These are phyloP conservation scores for Ambispora gerdemannii DNA, from an alignment of 192 early-diverging fungal species.

Conservation along the genomic window DNA sequence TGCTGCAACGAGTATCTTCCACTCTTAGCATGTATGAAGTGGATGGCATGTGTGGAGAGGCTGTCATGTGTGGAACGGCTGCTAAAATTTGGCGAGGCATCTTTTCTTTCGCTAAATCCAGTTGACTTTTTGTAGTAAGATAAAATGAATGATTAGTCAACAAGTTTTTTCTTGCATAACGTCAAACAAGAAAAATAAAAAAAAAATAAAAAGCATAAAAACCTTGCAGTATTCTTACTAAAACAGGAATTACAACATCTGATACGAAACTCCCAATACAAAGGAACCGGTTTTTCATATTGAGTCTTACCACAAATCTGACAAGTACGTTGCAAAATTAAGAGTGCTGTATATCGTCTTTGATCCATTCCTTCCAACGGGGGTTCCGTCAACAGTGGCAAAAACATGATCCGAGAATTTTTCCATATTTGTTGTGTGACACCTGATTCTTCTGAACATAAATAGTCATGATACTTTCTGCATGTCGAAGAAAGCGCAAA, in stretches of 20 bases:
- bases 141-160: neutral
- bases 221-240: conserved; percentile 12
- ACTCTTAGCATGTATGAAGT: no score
- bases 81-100: neutral
- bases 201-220: neutral
- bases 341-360: conserved; percentile 8
- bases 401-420: conserved; percentile 16
- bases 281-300: neutral
- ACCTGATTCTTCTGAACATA: neutral
- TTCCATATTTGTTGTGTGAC: conserved; percentile 19
- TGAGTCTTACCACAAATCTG: conserved; percentile 16
- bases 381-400: neutral
- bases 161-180: no score
- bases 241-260: conserved; percentile 12
- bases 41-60: neutral
- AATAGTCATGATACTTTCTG: conserved; percentile 2
- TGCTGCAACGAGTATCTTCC: neutral
- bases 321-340: neutral
- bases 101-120: neutral
- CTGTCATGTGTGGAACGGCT: neutral
- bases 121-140: neutral
- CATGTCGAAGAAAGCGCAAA: conserved; percentile 8
- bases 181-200: no score
- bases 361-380: conserved; percentile 14
- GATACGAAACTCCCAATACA: conserved; percentile 25